Conservation (phyloP, 305 asterid species). For the Fraxinus paxiana region DNA sequence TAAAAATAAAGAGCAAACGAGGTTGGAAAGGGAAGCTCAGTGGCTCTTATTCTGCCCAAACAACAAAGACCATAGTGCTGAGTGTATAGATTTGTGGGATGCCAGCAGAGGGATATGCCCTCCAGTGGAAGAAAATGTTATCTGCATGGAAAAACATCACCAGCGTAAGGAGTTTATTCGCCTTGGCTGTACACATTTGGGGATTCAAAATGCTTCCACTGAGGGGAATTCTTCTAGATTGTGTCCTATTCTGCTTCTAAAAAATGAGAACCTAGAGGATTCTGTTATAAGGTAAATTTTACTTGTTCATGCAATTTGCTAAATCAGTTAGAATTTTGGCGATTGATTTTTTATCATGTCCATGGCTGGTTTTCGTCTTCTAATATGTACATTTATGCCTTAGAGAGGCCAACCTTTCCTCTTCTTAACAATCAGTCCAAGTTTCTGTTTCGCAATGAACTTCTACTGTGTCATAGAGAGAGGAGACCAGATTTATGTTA, state of each 20-base stretch:
- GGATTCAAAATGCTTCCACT: conserved; percentile 32
- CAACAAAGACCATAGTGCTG: conserved; percentile 32
- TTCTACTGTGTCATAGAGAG: background rate
- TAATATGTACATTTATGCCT: background rate
- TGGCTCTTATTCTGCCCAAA: conserved; percentile 23
- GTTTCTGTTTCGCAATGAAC: background rate
- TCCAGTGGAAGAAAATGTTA: conserved; percentile 65
- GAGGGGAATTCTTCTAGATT: conserved; percentile 36
- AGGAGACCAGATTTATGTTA: background rate
- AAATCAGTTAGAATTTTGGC: background rate
- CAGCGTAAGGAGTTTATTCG: conserved; percentile 45
- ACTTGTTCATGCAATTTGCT: background rate
- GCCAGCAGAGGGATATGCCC: conserved; percentile 42
- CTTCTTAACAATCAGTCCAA: background rate
- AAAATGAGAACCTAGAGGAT: conserved; percentile 37
- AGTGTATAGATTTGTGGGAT: conserved; percentile 62
- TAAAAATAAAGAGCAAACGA: conserved; percentile 25
- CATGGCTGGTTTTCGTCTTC: background rate
- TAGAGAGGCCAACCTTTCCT: background rate
- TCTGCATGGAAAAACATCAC: conserved; percentile 55
- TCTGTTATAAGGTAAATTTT: conserved; percentile 48
- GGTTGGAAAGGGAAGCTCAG: conserved; percentile 1
- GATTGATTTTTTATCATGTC: background rate
- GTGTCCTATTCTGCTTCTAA: conserved; percentile 68
- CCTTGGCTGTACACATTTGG: conserved; percentile 37